A percentile compares a stretch with the other conserved stretches of the same genome.
Conservation (phyloP, 805 yeast species). For the Limtongia smithiae region DNA sequence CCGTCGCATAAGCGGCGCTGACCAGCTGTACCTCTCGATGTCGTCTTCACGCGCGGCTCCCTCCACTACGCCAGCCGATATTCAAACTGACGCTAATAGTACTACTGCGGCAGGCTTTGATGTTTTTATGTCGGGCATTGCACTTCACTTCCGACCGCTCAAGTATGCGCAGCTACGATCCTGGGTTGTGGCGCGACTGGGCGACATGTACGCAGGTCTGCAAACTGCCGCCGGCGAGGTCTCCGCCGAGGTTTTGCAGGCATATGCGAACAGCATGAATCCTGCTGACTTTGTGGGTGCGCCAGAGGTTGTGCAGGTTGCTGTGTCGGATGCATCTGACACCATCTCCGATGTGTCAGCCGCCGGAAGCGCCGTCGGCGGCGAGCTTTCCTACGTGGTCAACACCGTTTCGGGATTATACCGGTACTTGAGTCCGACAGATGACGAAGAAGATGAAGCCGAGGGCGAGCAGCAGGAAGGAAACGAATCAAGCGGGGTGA, state of each 20-base stretch:
- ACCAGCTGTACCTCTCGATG: too few species aligned
- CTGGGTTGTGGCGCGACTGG: conserved; percentile 6
- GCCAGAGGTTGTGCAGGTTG: neutral
- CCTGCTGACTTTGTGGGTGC: neutral
- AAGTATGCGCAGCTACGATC: neutral
- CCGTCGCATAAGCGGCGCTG: too few species aligned
- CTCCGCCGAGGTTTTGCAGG: neutral
- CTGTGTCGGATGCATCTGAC: too few species aligned
- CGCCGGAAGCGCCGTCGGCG: neutral
- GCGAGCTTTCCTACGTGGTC: conserved; percentile 2
- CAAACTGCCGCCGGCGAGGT: neutral
- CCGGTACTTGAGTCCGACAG: conserved; percentile 1
- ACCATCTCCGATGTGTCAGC: neutral
- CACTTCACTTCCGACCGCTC: conserved; percentile 4
- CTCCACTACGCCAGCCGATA: neutral
- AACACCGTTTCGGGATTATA: conserved; percentile 3
- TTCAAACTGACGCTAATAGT: neutral
- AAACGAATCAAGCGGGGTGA: neutral
- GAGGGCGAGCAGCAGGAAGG: too few species aligned
- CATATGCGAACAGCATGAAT: neutral
- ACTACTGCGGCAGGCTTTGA: conserved; percentile 1
- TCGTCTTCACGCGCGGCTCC: too few species aligned
- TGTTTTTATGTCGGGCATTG: conserved; percentile 6
- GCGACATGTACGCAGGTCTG: neutral
- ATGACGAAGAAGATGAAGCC: neutral